These are phyloP conservation scores for Cephaloascus fragrans DNA, from an alignment of 805 yeast genomes.

Conservation along the genomic window DNA sequence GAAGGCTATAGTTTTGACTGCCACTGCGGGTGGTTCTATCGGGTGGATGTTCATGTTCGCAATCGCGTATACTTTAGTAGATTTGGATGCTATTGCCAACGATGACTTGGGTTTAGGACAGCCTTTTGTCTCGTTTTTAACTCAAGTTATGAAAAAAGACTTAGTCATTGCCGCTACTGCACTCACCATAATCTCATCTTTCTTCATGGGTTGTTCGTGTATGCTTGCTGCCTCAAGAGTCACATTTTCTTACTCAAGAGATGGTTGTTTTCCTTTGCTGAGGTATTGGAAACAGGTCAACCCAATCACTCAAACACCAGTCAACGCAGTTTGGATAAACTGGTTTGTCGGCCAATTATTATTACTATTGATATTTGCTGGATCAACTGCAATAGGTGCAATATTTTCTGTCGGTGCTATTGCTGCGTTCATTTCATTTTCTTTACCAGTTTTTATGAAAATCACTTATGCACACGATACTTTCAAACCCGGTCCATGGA, in stretches of 20 bases:
- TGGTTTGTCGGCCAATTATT: constrained; percentile 44
- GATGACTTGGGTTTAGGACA: constrained; percentile 44
- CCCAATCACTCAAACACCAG: constrained; percentile 46
- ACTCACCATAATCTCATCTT: constrained; percentile 32
- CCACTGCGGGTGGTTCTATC: constrained; percentile 41
- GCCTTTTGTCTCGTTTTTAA: constrained; percentile 46
- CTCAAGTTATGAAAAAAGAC: constrained; percentile 34
- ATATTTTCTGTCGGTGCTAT: constrained; percentile 68
- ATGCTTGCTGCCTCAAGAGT: constrained; percentile 62
- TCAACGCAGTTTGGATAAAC: constrained; percentile 55
- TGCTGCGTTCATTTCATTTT: constrained; percentile 56
- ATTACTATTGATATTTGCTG: constrained; percentile 50
- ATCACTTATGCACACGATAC: constrained; percentile 41
- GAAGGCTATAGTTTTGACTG: constrained; percentile 53
- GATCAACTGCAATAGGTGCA: constrained; percentile 58
- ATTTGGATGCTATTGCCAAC: constrained; percentile 32
- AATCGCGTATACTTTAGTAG: constrained; percentile 51
- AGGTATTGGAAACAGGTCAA: constrained; percentile 39
- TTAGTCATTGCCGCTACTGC: constrained; percentile 32
- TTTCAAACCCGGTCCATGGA: constrained; percentile 61
- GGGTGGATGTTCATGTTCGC: constrained; percentile 52
- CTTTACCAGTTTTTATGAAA: constrained; percentile 52
- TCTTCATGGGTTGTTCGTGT: constrained; percentile 46
- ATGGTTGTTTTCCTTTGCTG: constrained; percentile 55
- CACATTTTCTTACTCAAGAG: constrained; percentile 59